phyloP scores from a whole-genome alignment of 1,139 yeast genomes.

The Candida sp. region DNA sequence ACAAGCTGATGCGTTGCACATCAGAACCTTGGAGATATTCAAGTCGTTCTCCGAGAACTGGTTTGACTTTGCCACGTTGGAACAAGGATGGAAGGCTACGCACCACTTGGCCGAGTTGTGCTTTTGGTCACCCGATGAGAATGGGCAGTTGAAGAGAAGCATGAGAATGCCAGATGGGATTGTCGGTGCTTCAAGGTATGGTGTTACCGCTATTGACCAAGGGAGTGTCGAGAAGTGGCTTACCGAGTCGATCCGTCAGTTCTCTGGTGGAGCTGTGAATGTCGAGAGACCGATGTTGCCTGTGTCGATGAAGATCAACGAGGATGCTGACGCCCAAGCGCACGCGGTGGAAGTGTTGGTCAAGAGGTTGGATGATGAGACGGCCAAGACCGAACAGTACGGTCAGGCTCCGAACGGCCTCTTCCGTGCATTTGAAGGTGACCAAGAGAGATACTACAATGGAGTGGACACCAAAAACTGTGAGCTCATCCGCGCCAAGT shows the following conservation, averaged over 20 bases:
- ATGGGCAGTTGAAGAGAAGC: conserved; percentile 21
- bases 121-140: conserved; percentile 27
- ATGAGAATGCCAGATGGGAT: conserved; percentile 29
- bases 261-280: conserved; percentile 21
- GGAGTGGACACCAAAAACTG: conserved; percentile 6
- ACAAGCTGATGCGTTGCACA: conserved; percentile 38
- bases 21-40: conserved; percentile 33
- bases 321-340: conserved; percentile 22
- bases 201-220: conserved; percentile 35
- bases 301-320: conserved; percentile 23
- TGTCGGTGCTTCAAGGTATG: conserved; percentile 32
- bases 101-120: conserved; percentile 28
- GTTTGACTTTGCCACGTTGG: conserved; percentile 28
- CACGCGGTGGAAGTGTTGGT: conserved; percentile 30
- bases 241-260: conserved; percentile 26
- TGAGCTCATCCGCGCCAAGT: conserved; percentile 31
- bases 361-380: conserved; percentile 13
- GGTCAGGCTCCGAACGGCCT: conserved; percentile 29
- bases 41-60: conserved; percentile 21
- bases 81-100: conserved; percentile 28
- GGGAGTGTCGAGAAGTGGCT: conserved; percentile 34
- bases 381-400: conserved; percentile 25
- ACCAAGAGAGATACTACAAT: conserved; percentile 20
- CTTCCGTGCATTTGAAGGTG: conserved; percentile 33
- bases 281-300: conserved; percentile 34